Percentiles rank a stretch among this genome's conserved stretches.
Evolutionary conservation across 352 stramenopile genomes (phyloP).

Genomic region (Albugo candida): DNA sequence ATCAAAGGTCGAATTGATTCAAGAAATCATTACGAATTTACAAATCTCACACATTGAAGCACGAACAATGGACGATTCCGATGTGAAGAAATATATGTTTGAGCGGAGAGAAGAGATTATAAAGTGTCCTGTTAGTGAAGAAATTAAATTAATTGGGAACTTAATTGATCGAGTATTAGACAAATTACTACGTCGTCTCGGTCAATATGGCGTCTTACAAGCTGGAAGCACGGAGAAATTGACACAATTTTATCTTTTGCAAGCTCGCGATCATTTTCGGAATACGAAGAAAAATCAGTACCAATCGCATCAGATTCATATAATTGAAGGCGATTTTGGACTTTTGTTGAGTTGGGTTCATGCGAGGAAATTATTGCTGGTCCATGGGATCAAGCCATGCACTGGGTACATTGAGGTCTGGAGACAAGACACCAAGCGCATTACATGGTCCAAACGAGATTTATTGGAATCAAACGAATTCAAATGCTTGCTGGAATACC

Average conservation of each 20-base stretch:
- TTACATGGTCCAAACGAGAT: slow-evolving; percentile 68
- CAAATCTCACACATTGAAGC: slow-evolving; percentile 90
- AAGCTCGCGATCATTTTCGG: slow-evolving; percentile 51
- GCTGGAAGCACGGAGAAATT: slow-evolving; percentile 52
- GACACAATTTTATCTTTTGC: slow-evolving; percentile 58
- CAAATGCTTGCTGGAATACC: slow-evolving; percentile 15
- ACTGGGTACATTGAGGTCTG: slow-evolving; percentile 42
- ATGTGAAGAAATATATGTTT: slow-evolving; percentile 83
- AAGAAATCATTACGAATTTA: slow-evolving; percentile 91
- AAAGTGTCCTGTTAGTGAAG: slow-evolving; percentile 3
- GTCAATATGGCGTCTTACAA: slow-evolving; percentile 42
- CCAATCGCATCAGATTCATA: slow-evolving; percentile 21
- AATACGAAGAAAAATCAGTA: slow-evolving; percentile 27
- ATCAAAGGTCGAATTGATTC: slow-evolving; percentile 87
- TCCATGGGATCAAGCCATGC: slow-evolving; percentile 57
- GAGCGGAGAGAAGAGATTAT: slow-evolving; percentile 56
- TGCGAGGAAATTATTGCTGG: slow-evolving; percentile 53
- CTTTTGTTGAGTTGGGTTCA: slow-evolving; percentile 56
- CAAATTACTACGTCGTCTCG: slow-evolving; percentile 35
- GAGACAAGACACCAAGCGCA: slow-evolving; percentile 14
- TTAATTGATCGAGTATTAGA: slow-evolving; percentile 29
- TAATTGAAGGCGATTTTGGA: slow-evolving; percentile 54
- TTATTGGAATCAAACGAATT: slow-evolving; percentile 57
- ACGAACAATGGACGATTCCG: slow-evolving; percentile 84
- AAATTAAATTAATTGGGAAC: neutral